Evolutionary conservation across 495 filamentous ascomycete genomes (phyloP), one percentile per base, ranked within the genome.

Genomic region (Terfezia claveryi): DNA sequence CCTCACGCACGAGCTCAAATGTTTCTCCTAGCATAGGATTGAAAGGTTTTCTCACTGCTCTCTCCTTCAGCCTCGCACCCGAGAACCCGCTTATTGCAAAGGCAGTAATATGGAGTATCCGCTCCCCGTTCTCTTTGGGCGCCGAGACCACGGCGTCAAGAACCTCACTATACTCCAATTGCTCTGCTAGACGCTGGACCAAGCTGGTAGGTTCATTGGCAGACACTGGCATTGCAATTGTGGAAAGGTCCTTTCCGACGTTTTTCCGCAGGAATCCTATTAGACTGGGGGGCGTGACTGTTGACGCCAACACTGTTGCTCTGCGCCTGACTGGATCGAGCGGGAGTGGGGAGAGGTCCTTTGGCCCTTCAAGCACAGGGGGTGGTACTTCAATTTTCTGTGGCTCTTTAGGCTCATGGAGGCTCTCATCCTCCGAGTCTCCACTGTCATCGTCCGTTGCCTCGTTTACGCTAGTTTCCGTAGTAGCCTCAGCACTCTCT

Each of bases 21-120:
- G 92, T 96, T 67, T 98, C 91, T 56, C 92, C 92, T 0, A 98
- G 77, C 72, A 98, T 85, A 38, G 91, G 92, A 64, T 95, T 98
- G 73, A 96, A 98, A 0, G 91, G 91, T 69, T 98, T 98, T 59
- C 91, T 83, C 61, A 94, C 85, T 20, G 92, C 81, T 11, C 91
- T 82, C 62, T 96, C 91, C 60, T 84, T 85, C 57, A 83, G 80
- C 14, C 91, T 78, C 57, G 74, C 75, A 68, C 75, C 80, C 37
- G 85, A 87, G 56, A 95, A 80, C 56, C 77, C 72, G 23, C 86
- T 87, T 20, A 96, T 70, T 37, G 92, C 89, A 67, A 95, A 98
- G 2, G 89, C 89, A 0, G 88, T 80, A 37, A 98, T 76, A 64
- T 82, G 82, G 53, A 92, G 73, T 14, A 96, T 69, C 5, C 86